Conservation (phyloP, 495 filamentous ascomycete species). For the Peziza echinospora region DNA sequence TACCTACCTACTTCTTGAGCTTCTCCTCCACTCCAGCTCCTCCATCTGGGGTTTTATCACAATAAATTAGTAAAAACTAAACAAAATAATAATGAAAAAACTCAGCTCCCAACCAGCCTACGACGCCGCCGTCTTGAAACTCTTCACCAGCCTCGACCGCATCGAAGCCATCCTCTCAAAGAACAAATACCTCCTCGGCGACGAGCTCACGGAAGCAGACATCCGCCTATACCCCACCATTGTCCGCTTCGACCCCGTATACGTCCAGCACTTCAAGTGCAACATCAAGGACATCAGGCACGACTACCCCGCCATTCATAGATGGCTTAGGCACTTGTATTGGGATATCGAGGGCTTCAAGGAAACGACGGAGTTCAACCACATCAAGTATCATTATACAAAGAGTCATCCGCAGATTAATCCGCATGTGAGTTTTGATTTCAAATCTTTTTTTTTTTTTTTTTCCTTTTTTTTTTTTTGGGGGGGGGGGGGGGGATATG, state of each 20-base stretch:
- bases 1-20: not conserved
- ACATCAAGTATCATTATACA: conserved; percentile 35
- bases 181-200: conserved; percentile 47
- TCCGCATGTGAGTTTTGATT: conserved; percentile 23
- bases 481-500: too few species aligned
- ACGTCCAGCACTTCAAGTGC: conserved; percentile 89
- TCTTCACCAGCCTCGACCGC: conserved; percentile 52
- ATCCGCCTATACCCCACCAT: conserved; percentile 67
- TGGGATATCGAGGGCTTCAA: conserved; percentile 48
- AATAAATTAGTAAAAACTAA: too few species aligned
- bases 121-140: conserved; percentile 37
- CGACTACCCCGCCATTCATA: conserved; percentile 47
- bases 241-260: conserved; percentile 66
- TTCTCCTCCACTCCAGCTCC: not conserved
- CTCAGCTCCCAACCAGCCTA: conserved; percentile 60
- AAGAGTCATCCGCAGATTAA: conserved; percentile 36
- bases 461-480: too few species aligned
- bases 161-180: conserved; percentile 43
- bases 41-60: too few species aligned
- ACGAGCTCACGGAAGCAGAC: conserved; percentile 56
- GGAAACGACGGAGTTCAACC: conserved; percentile 45
- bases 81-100: not conserved
- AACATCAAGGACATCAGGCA: conserved; percentile 65
- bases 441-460: too few species aligned
- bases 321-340: conserved; percentile 50